Base-by-base conservation (phyloP, 2,329 filamentous ascomycete species). In the Calonectria honghensis region DNA sequence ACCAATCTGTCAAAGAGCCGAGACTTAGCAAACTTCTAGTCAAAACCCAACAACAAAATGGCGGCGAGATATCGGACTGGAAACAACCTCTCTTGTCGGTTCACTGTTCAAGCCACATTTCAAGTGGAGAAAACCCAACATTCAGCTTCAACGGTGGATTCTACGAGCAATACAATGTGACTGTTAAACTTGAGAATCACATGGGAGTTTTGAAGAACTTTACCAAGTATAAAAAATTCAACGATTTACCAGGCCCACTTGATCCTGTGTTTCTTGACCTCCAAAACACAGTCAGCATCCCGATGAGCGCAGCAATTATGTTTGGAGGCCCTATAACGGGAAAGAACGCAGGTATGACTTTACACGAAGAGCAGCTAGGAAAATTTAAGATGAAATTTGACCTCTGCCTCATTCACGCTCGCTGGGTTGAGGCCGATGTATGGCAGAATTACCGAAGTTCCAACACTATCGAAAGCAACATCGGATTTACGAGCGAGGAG, bases 401-500 rank as follows among this genome's bases (percentile, higher is more conserved):
- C 20, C 32, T 59, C 6, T 59, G 54, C 32, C 32, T 59, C 4
- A 16, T 59, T 24, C 54, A 59, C n/a, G 31, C 54, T 24, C 31
- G 54, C 10, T 59, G 54, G 54, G 32, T 27, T 0, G 54, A 59
- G 10, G 54, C n/a, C 20, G 32, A 59, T 6, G 54, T 59, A 3
- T 59, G 54, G 54, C 54, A 59, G n/a, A 59, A 59, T 9, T 59
- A 59, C 32, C 31, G 27, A 11, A 59, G 20, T 20, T 37, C 54
- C 31, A 59, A 59, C 20, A n/a, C 54, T 3, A 3, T 59, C 7
- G 31, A 59, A 9, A 59, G 20, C 20, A n/a, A 27, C 32, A 20
- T 59, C 35, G 54, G 54, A 16, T 9, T 59, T 9, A 6, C 20
- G n/a, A 59, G 20, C 14, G 2, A 37, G 18, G 54, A 39, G 7